These are phyloP conservation scores for Gnaphalium uliginosum DNA, from an alignment of 129 eudicot species.

Conservation along the genomic window DNA sequence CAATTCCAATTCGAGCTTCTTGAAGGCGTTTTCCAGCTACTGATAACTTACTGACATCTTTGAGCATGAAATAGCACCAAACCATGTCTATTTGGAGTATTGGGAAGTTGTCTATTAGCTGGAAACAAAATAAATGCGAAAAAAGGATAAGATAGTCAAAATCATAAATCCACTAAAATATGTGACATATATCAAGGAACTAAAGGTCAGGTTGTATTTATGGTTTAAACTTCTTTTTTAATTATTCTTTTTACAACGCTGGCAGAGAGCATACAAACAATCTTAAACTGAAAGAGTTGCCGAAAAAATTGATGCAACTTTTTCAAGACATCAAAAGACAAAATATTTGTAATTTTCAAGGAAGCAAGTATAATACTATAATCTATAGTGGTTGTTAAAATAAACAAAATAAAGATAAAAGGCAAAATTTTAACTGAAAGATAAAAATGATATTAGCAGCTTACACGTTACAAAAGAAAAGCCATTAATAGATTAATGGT, in stretches of 20 bases:
- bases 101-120: constrained; percentile 84
- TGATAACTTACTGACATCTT: constrained; percentile 81
- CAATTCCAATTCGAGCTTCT: constrained; percentile 84
- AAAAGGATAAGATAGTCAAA: background rate
- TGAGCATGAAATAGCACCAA: constrained; percentile 98
- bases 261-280: too few species aligned
- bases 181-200: background rate
- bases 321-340: background rate
- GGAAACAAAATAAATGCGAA: constrained; percentile 28
- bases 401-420: background rate
- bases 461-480: background rate
- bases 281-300: background rate
- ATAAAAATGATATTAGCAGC: background rate
- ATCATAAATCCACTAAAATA: background rate
- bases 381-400: background rate
- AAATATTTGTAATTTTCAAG: background rate
- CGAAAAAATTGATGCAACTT: constrained; percentile 3
- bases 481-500: background rate
- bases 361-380: background rate
- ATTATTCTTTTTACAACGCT: too few species aligned
- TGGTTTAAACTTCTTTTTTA: background rate
- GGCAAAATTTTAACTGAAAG: background rate
- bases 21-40: constrained; percentile 84
- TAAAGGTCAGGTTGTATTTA: background rate
- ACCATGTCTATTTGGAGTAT: constrained; percentile 91